Conservation (phyloP, 1,284 basidiomycete species). For the Ustanciosporium gigantosporum region DNA sequence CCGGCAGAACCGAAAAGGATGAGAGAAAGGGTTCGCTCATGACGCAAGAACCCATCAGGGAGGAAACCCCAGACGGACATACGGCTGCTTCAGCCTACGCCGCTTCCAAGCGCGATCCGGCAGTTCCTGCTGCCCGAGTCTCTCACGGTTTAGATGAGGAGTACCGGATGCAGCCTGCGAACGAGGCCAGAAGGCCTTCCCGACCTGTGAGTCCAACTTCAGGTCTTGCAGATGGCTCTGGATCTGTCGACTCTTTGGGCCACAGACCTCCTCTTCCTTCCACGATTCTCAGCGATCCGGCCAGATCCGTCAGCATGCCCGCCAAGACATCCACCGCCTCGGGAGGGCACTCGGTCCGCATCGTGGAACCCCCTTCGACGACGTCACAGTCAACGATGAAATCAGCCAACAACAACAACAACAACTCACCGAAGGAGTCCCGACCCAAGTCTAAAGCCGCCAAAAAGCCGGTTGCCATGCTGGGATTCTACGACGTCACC, state of each 20-base stretch:
- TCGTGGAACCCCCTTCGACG: slow-evolving; percentile 12
- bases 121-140: not conserved
- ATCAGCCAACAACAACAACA: too few species aligned
- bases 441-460: not conserved
- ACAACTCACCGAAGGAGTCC: too few species aligned
- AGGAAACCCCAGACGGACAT: not conserved
- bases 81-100: not conserved
- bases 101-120: slow-evolving; percentile 1
- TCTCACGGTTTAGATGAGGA: not conserved
- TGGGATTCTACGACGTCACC: slow-evolving; percentile 30
- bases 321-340: not conserved
- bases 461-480: slow-evolving; percentile 12
- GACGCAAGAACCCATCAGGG: not conserved
- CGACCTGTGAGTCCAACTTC: too few species aligned
- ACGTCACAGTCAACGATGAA: too few species aligned
- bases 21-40: not conserved
- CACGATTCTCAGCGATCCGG: too few species aligned
- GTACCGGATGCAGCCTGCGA: too few species aligned
- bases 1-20: not conserved
- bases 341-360: slow-evolving; percentile 2
- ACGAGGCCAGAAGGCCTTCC: not conserved
- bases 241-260: not conserved
- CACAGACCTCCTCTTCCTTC: not conserved
- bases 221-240: too few species aligned
- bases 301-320: slow-evolving; percentile 23